phyloP scores from a whole-genome alignment of 306 rosid species.

The Pyrus bretschneideri region DNA sequence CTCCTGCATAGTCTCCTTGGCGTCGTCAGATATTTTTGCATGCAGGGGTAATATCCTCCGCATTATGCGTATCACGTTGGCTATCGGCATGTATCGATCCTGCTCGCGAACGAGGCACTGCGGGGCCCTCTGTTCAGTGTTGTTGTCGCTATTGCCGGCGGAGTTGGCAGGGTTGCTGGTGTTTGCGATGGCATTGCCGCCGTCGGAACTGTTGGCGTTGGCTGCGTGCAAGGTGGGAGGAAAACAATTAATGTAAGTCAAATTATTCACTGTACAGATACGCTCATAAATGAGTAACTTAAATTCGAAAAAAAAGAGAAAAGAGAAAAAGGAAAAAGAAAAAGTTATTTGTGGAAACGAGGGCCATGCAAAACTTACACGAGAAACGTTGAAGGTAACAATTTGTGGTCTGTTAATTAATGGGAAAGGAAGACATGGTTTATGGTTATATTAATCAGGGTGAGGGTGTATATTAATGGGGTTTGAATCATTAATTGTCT shows the following conservation, averaged over 20 bases:
- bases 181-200: background rate
- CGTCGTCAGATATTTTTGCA: conserved; percentile 71
- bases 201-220: background rate
- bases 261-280: background rate
- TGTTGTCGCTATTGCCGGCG: background rate
- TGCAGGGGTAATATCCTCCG: conserved; percentile 52
- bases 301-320: too few relatives aligned
- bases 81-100: conserved; percentile 71
- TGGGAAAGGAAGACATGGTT: background rate
- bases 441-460: background rate
- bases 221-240: background rate
- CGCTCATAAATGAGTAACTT: background rate
- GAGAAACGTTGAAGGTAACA: background rate
- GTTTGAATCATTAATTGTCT: background rate
- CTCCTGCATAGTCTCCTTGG: conserved; percentile 66
- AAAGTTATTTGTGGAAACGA: too few relatives aligned
- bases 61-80: conserved; percentile 74
- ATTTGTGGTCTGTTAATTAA: background rate
- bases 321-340: too few relatives aligned
- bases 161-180: background rate
- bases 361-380: too few relatives aligned
- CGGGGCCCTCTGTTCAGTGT: background rate
- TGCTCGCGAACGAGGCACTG: conserved; percentile 39
- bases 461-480: background rate
- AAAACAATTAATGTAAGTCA: background rate